These are phyloP conservation scores for Gastrodia elata DNA, from an alignment of 106 monocot genomes.

Conservation along the genomic window DNA sequence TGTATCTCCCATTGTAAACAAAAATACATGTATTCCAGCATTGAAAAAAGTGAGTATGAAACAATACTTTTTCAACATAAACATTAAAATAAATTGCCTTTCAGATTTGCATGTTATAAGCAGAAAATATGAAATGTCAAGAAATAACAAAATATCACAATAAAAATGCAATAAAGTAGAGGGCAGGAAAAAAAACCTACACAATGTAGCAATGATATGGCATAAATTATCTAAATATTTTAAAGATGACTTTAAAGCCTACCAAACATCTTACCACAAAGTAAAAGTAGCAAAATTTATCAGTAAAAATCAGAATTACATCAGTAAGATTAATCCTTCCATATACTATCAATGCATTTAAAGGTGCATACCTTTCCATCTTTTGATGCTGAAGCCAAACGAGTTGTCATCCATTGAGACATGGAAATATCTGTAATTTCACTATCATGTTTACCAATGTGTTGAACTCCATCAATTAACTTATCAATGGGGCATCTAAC, in stretches of 20 bases:
- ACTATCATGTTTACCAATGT: slow-evolving; percentile 87
- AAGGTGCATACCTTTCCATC: slow-evolving; percentile 81
- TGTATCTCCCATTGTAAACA: too few species aligned
- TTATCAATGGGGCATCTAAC: slow-evolving; percentile 68
- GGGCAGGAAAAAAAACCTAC: background rate
- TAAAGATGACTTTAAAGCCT: background rate
- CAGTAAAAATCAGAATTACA: background rate
- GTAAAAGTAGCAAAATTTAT: background rate
- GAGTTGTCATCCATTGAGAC: slow-evolving; percentile 98
- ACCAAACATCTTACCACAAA: background rate
- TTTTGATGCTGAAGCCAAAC: slow-evolving; percentile 84
- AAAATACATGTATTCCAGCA: too few species aligned
- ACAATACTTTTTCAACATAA: too few species aligned
- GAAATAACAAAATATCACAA: background rate
- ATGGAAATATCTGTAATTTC: slow-evolving; percentile 94
- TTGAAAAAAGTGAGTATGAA: too few species aligned
- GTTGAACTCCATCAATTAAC: slow-evolving; percentile 61
- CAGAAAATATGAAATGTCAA: background rate
- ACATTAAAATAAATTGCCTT: background rate
- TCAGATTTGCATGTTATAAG: background rate
- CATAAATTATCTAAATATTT: background rate
- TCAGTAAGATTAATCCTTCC: background rate
- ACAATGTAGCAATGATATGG: background rate
- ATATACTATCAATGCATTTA: background rate
- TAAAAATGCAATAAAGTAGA: background rate